phyloP scores from a whole-genome alignment of 306 rosid genomes.

The Glycine soja region DNA sequence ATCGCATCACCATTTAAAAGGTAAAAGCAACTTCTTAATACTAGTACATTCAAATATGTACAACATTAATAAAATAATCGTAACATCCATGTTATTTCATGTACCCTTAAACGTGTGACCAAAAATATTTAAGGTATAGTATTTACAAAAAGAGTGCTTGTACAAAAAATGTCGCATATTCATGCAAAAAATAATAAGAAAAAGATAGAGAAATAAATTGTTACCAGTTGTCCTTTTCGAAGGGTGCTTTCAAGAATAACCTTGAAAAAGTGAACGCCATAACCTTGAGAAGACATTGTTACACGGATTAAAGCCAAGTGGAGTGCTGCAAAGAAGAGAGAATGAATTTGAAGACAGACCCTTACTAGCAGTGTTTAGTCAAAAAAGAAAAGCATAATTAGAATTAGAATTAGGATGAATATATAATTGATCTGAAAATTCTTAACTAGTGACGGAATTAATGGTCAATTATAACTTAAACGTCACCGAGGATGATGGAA shows the following conservation, averaged over 20 bases:
- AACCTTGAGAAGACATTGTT: constrained; percentile 21
- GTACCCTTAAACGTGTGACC: neutral
- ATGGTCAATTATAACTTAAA: neutral
- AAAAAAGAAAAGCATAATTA: neutral
- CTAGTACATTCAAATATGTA: neutral
- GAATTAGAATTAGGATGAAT: neutral
- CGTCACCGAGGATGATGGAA: neutral
- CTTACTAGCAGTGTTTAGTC: too few relatives aligned
- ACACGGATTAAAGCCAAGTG: neutral
- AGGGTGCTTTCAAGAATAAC: constrained; percentile 38
- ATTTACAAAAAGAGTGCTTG: too few relatives aligned
- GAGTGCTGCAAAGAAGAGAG: neutral
- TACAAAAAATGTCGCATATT: too few relatives aligned
- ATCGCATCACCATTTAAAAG: neutral
- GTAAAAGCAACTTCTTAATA: neutral
- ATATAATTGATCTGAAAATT: neutral
- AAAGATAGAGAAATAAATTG: neutral
- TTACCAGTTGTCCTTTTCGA: constrained; percentile 34
- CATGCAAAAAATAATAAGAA: neutral
- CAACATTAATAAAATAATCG: neutral
- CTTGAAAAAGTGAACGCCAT: constrained; percentile 38
- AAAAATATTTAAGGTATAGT: neutral
- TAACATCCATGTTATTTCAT: neutral
- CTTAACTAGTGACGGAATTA: neutral
- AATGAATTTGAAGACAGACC: neutral